A percentile compares a stretch with the other conserved stretches of the same genome.
These are phyloP conservation scores for Paramecium biaurelia DNA, from an alignment of 73 alveolate genomes.

Conservation along the genomic window DNA sequence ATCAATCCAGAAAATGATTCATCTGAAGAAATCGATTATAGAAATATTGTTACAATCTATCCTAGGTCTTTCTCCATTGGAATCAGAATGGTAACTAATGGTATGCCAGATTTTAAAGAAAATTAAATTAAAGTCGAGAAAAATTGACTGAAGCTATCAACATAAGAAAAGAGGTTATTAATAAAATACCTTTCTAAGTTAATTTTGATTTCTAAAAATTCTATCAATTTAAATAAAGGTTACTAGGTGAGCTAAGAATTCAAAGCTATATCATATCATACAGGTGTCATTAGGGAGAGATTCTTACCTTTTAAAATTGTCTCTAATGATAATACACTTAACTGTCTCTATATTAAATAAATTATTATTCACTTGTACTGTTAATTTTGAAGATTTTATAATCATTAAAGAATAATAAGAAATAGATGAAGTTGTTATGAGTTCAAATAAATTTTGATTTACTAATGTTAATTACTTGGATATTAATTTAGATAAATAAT, in stretches of 20 bases:
- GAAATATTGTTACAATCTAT: conserved; percentile 55
- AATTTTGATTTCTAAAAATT: conserved; percentile 67
- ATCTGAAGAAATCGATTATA: conserved; percentile 55
- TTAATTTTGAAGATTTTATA: background rate
- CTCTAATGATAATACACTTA: background rate
- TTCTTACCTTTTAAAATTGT: conserved; percentile 17
- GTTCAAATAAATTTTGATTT: background rate
- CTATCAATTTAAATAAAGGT: conserved; percentile 70
- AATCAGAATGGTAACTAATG: conserved; percentile 66
- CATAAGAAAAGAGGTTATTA: conserved; percentile 58
- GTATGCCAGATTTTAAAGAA: background rate
- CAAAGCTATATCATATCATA: conserved; percentile 73
- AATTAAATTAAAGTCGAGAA: background rate
- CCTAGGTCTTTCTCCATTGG: conserved; percentile 68
- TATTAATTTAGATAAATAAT: background rate
- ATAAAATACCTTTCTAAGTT: conserved; percentile 68
- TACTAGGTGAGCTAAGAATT: conserved; percentile 83
- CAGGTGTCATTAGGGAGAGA: conserved; percentile 72
- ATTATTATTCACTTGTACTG: no score
- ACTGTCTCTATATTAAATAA: no score
- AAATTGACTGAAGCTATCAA: conserved; percentile 47
- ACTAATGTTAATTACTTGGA: background rate
- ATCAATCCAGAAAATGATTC: conserved; percentile 15
- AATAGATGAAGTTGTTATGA: background rate
- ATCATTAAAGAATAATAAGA: background rate